Percentiles rank a stretch among this genome's conserved stretches.
These are phyloP conservation scores for Didymella keratinophila DNA, from an alignment of 2,329 filamentous ascomycete genomes.

Conservation along the genomic window DNA sequence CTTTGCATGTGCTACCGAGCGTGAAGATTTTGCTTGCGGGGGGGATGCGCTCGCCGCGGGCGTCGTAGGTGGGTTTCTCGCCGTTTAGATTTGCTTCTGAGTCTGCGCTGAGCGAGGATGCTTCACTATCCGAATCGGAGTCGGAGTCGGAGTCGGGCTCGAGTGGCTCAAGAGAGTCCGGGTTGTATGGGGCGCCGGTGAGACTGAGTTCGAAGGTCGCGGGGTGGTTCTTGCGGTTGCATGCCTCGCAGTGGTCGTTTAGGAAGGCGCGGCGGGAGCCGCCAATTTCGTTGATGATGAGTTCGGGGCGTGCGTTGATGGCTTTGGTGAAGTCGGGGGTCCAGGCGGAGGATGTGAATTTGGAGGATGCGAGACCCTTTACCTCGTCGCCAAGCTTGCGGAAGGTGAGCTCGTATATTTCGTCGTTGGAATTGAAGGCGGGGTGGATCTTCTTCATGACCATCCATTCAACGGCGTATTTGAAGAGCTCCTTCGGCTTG, in stretches of 20 bases:
- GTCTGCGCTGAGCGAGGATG: slow-evolving; percentile 37
- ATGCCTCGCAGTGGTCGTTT: slow-evolving; percentile 68
- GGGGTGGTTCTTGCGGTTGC: slow-evolving; percentile 72
- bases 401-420: slow-evolving; percentile 74
- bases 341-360: slow-evolving; percentile 77
- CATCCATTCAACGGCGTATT: slow-evolving; percentile 79
- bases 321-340: slow-evolving; percentile 70
- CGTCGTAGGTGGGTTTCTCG: slow-evolving; percentile 38
- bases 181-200: slow-evolving; percentile 70
- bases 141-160: slow-evolving; percentile 50
- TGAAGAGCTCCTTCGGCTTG: slow-evolving; percentile 75
- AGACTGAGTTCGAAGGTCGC: slow-evolving; percentile 71
- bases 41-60: slow-evolving; percentile 38
- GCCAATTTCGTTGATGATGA: slow-evolving; percentile 51
- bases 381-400: slow-evolving; percentile 76
- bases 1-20: slow-evolving; percentile 59
- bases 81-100: slow-evolving; percentile 31
- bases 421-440: slow-evolving; percentile 68
- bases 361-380: slow-evolving; percentile 70
- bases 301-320: slow-evolving; percentile 69
- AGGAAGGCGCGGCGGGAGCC: slow-evolving; percentile 24
- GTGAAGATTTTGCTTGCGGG: slow-evolving; percentile 41
- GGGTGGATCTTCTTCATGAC: slow-evolving; percentile 81
- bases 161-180: slow-evolving; percentile 70
- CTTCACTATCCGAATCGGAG: slow-evolving; percentile 30